These are phyloP conservation scores for Cryptosporidium sp. DNA, from an alignment of 169 alveolate genomes.

Conservation along the genomic window DNA sequence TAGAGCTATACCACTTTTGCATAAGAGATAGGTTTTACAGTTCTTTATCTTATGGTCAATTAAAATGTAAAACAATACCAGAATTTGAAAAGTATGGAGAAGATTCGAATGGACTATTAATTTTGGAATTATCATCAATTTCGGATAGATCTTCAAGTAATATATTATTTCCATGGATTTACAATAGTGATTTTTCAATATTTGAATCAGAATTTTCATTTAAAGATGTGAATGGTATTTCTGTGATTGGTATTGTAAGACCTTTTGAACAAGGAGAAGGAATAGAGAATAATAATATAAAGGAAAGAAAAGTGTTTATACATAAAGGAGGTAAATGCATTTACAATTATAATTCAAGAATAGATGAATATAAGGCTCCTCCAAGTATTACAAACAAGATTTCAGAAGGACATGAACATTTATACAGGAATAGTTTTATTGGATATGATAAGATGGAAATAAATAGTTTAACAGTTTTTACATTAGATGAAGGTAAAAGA, in stretches of 20 bases:
- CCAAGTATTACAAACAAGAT: slow-evolving; percentile 3
- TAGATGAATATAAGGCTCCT: slow-evolving; percentile 27
- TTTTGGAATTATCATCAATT: background rate
- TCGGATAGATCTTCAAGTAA: background rate
- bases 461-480: background rate
- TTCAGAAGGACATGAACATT: background rate
- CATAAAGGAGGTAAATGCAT: slow-evolving; percentile 28
- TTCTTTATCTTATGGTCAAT: background rate
- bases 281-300: background rate
- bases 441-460: slow-evolving; percentile 8
- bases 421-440: slow-evolving; percentile 5
- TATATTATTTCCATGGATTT: slow-evolving; percentile 60
- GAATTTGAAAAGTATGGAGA: slow-evolving; percentile 21
- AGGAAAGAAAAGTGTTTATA: background rate
- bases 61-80: slow-evolving; percentile 30
- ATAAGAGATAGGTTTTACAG: slow-evolving; percentile 32
- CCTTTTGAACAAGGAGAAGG: too few relatives aligned
- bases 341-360: slow-evolving; percentile 5
- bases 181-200: slow-evolving; percentile 18
- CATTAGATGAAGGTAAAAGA: background rate
- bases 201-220: slow-evolving; percentile 21
- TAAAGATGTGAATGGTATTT: slow-evolving; percentile 22
- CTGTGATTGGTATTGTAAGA: slow-evolving; percentile 21
- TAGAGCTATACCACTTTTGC: slow-evolving; percentile 43
- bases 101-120: slow-evolving; percentile 34